Evolutionary conservation across 2,329 filamentous ascomycete species (phyloP).

Genomic region (Aspergillus brunneoviolaceus): DNA sequence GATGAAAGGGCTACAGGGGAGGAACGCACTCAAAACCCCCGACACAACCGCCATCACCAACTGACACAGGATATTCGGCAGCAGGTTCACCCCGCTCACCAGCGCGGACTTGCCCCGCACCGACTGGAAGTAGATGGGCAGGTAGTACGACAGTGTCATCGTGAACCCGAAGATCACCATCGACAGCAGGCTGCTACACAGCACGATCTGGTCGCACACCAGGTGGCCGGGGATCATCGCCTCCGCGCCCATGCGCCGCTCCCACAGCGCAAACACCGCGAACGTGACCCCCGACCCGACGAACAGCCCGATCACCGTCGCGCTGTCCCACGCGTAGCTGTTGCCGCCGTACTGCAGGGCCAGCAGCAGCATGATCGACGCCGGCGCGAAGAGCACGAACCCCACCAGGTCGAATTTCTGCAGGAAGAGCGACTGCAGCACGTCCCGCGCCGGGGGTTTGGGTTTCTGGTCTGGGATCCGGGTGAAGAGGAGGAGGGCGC

Average conservation of each 20-base stretch:
- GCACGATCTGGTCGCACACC: constrained; percentile 12
- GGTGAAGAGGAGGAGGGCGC: constrained; percentile 26
- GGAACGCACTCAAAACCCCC: constrained; percentile 31
- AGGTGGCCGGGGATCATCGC: constrained; percentile 18
- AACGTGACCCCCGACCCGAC: constrained; percentile 18
- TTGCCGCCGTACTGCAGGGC: constrained; percentile 60
- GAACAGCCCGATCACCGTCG: constrained; percentile 45
- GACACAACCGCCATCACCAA: constrained; percentile 33
- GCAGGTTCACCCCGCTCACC: constrained; percentile 27
- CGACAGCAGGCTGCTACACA: constrained; percentile 30
- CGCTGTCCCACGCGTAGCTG: constrained; percentile 51
- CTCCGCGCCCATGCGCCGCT: constrained; percentile 11
- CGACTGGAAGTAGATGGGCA: constrained; percentile 52
- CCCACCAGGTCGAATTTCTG: constrained; percentile 52
- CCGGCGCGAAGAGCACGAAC: constrained; percentile 52
- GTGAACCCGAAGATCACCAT: constrained; percentile 35
- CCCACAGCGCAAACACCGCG: constrained; percentile 15
- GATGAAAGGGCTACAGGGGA: too few relatives aligned
- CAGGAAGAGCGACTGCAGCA: constrained; percentile 12
- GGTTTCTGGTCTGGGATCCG: constrained; percentile 12
- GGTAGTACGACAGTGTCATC: constrained; percentile 42
- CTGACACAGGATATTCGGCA: constrained; percentile 34
- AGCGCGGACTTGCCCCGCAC: constrained; percentile 31
- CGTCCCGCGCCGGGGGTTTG: constrained; percentile 1
- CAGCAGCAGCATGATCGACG: constrained; percentile 55